Percentiles rank a stretch among this genome's conserved stretches.
Conservation (phyloP, 495 filamentous ascomycete genomes). For the Penicillium coprophilum region DNA sequence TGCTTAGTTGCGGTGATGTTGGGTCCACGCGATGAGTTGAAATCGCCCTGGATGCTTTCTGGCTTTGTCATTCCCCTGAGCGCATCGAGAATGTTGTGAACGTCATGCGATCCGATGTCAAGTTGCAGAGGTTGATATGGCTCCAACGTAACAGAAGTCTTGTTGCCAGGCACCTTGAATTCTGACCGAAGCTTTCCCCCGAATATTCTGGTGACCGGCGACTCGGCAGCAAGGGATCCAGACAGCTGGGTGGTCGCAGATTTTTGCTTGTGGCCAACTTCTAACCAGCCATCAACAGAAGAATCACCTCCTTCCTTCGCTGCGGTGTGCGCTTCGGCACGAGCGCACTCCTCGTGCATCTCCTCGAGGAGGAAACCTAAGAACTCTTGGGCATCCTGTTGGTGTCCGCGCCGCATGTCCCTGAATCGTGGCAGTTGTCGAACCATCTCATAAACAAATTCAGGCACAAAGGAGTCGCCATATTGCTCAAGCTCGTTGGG, state of each 20-base stretch:
- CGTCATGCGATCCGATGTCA: constrained; percentile 81
- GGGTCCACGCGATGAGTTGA: constrained; percentile 76
- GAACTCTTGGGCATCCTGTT: constrained; percentile 98
- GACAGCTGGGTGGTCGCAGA: constrained; percentile 84
- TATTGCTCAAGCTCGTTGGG: constrained; percentile 82
- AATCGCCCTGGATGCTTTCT: constrained; percentile 84
- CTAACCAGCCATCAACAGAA: constrained; percentile 71
- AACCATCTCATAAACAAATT: constrained; percentile 94
- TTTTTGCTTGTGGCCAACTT: constrained; percentile 91
- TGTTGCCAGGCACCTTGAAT: constrained; percentile 80
- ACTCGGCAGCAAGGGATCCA: constrained; percentile 66
- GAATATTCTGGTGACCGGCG: constrained; percentile 91
- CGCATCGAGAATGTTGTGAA: constrained; percentile 90
- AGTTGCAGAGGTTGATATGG: constrained; percentile 93
- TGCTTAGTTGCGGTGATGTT: constrained; percentile 84
- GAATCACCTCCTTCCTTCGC: constrained; percentile 40
- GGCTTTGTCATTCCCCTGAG: constrained; percentile 78
- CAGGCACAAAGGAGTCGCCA: constrained; percentile 87
- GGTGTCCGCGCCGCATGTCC: constrained; percentile 90
- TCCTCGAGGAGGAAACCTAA: constrained; percentile 90
- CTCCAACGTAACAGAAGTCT: constrained; percentile 86
- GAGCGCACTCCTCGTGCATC: constrained; percentile 87
- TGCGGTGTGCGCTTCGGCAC: constrained; percentile 62
- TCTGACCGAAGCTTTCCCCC: constrained; percentile 90
- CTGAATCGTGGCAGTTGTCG: constrained; percentile 81